phyloP scores from a whole-genome alignment of 1,139 yeast species.

The Taphrina flavorubra region DNA sequence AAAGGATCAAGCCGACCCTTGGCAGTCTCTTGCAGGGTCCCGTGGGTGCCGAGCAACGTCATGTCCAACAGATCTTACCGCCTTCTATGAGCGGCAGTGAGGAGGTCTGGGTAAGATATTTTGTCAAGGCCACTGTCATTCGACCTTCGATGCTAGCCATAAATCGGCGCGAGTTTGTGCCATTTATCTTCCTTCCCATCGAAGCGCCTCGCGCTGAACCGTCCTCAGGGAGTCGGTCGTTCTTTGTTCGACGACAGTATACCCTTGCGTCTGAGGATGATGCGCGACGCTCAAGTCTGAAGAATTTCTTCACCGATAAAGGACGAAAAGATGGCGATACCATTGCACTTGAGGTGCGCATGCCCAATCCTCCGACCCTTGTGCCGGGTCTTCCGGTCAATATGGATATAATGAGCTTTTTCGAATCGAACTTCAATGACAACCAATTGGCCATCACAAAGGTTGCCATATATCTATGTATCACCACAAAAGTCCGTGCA shows the following conservation, averaged over 20 bases:
- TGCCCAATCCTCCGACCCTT: conserved; percentile 35
- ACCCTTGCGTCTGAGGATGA: conserved; percentile 26
- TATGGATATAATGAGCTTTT: conserved; percentile 25
- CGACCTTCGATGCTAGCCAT: conserved; percentile 61
- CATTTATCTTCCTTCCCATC: conserved; percentile 62
- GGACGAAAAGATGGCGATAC: conserved; percentile 21
- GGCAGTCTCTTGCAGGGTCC: conserved; percentile 23
- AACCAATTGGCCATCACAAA: conserved; percentile 21
- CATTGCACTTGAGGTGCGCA: conserved; percentile 36
- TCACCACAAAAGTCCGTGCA: conserved; percentile 33
- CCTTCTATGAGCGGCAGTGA: conserved; percentile 62
- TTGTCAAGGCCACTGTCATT: conserved; percentile 64
- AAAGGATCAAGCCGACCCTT: conserved; percentile 43
- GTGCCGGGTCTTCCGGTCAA: conserved; percentile 31
- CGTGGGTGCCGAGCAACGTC: conserved; percentile 51
- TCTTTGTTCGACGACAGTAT: conserved; percentile 36
- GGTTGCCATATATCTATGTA: conserved; percentile 18
- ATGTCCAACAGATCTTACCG: conserved; percentile 59
- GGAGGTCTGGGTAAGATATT: conserved; percentile 56
- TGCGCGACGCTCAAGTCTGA: conserved; percentile 26
- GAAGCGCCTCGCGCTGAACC: conserved; percentile 52
- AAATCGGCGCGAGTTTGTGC: conserved; percentile 59
- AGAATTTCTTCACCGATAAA: conserved; percentile 11
- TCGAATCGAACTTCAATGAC: conserved; percentile 21
- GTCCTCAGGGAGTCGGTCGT: conserved; percentile 3